Evolutionary conservation across 805 yeast species (phyloP), one percentile per base, ranked within the genome.

Genomic region (Wickerhamomyces xylosicus): DNA sequence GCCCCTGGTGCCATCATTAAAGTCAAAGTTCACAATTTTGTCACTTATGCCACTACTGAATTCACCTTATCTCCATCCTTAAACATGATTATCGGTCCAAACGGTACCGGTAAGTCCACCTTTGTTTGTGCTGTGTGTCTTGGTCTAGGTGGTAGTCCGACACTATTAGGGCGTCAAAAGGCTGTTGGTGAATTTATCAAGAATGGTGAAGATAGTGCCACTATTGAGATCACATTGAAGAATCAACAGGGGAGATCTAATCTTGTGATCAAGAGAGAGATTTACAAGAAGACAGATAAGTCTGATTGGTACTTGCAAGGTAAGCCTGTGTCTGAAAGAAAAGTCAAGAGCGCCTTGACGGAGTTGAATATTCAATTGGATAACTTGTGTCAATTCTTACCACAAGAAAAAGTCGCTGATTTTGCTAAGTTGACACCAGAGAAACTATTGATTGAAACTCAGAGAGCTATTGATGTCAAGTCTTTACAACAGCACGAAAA

Each of bases 31-130:
- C 58, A 58, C 46, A 79, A 81, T 55, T 82, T 82, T 61, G 83
- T 85, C 54, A 81, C 89, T 0, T 83, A 81, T 55, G 52, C 75
- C 1, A 59, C 71, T 35, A 77, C 84, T 0, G 87, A 80, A 57
- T 86, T 85, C 58, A 67, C 69, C 31, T 69, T 90, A 41, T 82
- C 90, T 0, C 96, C 97, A 0, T 67, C 79, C 2, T 66, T 92
- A 54, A 92, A 92, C 54, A 76, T 92, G 79, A 83, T 92, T 41
- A 81, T 92, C 38, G 98, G 97, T 0, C 97, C 97, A 11, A 92
- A 92, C 56, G 99, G 99, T 28, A 75, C 95, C 0, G 98, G 98
- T 6, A 92, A 92, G 53, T 79, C 92, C 31, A 86, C 97, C 0
- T 74, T 92, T 50, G 89, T 92, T 4, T 85, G 96, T 43, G 97